These are phyloP conservation scores for Trichoderma sp. DNA, from an alignment of 2,329 filamentous ascomycete species.

Conservation along the genomic window DNA sequence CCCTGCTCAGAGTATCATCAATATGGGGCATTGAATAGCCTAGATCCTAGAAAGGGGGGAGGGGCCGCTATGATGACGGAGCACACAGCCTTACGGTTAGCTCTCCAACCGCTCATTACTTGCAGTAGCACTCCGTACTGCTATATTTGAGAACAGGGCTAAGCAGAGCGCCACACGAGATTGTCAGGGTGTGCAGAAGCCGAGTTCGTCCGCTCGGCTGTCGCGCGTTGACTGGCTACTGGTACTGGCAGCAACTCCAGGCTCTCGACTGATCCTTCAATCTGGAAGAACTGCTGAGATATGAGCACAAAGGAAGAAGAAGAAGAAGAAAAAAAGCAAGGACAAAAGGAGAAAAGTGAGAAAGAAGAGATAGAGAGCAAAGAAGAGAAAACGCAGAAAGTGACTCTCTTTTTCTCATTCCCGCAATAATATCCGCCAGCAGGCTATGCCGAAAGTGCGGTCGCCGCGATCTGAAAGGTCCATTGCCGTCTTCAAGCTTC, in stretches of 20 bases:
- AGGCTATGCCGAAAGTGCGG: neutral
- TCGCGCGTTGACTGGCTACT: neutral
- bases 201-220: constrained; percentile 17
- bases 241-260: neutral
- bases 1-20: constrained; percentile 4
- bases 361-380: too few species aligned
- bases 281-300: neutral
- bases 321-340: too few species aligned
- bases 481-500: neutral
- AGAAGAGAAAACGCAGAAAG: neutral
- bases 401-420: neutral
- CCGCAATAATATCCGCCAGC: neutral
- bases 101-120: constrained; percentile 13
- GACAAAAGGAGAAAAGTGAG: too few species aligned
- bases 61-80: neutral
- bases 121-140: neutral
- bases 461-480: neutral
- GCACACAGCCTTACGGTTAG: constrained; percentile 21
- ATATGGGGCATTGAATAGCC: neutral
- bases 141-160: constrained; percentile 1
- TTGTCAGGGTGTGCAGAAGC: neutral
- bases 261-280: neutral
- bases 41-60: constrained; percentile 14
- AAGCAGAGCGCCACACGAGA: neutral
- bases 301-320: neutral